Percentiles rank a stretch among this genome's conserved stretches.
Conservation (phyloP, 495 filamentous ascomycete genomes). For the Penicillium odoratum region DNA sequence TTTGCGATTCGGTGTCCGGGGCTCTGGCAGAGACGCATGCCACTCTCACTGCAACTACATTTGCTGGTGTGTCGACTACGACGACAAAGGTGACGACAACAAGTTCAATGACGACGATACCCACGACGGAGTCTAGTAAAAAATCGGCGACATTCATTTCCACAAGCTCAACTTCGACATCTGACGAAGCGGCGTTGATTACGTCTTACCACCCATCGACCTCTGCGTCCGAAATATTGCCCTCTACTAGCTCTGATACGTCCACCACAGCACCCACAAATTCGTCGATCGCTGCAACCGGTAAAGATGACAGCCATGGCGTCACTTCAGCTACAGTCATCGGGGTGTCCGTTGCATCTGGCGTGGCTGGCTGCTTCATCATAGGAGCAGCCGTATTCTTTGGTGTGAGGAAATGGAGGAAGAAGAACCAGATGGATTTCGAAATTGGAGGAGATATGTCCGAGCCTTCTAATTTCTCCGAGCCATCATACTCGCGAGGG, state of each 20-base stretch:
- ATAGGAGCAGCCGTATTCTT: constrained; percentile 39
- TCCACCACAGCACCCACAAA: constrained; percentile 13
- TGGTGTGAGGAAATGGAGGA: constrained; percentile 35
- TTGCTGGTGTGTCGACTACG: constrained; percentile 34
- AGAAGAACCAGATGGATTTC: constrained; percentile 31
- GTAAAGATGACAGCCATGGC: constrained; percentile 13
- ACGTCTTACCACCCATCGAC: constrained; percentile 4
- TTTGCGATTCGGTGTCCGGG: constrained; percentile 55
- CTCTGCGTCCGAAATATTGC: background rate
- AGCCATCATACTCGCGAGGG: constrained; percentile 20
- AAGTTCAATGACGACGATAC: constrained; percentile 4
- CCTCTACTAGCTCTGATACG: constrained; percentile 5
- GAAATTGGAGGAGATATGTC: constrained; percentile 48
- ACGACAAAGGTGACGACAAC: constrained; percentile 15
- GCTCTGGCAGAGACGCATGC: constrained; percentile 60
- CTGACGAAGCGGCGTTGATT: background rate
- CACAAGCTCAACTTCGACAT: constrained; percentile 1
- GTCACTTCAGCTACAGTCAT: constrained; percentile 40
- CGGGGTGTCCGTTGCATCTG: constrained; percentile 44
- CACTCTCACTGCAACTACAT: constrained; percentile 59
- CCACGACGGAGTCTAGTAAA: constrained; percentile 3
- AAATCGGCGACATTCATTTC: constrained; percentile 1
- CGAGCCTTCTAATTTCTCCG: constrained; percentile 39
- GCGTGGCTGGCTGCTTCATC: constrained; percentile 40
- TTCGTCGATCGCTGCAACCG: constrained; percentile 15